Evolutionary conservation across 2,329 filamentous ascomycete genomes (phyloP), one percentile per base, ranked within the genome.

Genomic region (Alternaria brassicae): DNA sequence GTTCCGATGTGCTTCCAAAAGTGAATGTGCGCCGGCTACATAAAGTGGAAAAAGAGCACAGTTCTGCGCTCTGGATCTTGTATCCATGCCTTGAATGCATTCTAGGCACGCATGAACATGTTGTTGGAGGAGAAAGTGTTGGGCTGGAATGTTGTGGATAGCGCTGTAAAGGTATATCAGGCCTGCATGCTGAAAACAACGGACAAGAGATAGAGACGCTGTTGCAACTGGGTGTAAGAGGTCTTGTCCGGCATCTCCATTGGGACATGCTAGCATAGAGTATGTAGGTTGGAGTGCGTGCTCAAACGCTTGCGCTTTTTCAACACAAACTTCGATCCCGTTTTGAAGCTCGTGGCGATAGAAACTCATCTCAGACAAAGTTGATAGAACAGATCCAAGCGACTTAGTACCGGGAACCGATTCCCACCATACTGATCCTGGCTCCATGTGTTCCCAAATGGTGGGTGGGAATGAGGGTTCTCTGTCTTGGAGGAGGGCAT

Each of bases 101-200:
- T 65, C 63, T 19, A 65, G 36, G 30, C 63, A 65, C 4, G 60
- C 60, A 13, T 53, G 51, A 21, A 65, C 61, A 39, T 65, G 63
- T 34, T 65, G 63, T 36, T 65, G 63, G 4, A 65, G 54, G 32
- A 63, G 54, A 19, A 42, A 41, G 28, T 65, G 63, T 3, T 42
- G 34, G 19, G 44, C 47, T 12, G 63, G 61, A 17, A 65, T 53
- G 19, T 58, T 45, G 27, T 49, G 49, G 17, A 65, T 57, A 6
- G 63, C 63, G 12, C 63, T 63, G 54, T 65, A 65, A 12, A 65
- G 61, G 25, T 63, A 65, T 36, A 65, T 65, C 13, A 63, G 40
- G 7, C 50, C 63, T 3, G 63, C 51, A 25, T 65, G 63, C 42
- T 65, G 63, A n/a, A 65, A 63, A 21, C 61, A 55, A 21, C 58